phyloP scores from a whole-genome alignment of 306 rosid genomes.

The Trifolium fragiferum region DNA sequence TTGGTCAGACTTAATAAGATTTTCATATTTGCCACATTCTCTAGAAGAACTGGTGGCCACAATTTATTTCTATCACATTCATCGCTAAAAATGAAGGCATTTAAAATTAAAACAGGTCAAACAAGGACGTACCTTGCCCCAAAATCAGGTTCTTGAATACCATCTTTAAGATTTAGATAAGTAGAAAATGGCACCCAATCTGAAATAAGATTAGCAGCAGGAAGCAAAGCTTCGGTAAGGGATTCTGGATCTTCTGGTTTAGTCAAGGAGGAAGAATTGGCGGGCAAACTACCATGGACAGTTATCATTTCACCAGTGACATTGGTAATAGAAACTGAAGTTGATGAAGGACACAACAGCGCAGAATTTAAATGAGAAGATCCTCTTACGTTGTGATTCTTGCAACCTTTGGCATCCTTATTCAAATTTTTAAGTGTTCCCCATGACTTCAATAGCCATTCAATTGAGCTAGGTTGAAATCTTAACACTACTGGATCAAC shows the following conservation, averaged over 20 bases:
- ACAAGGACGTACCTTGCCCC: constrained; percentile 78
- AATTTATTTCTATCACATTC: constrained; percentile 26
- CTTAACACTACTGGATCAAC: constrained; percentile 75
- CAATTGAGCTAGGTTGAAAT: constrained; percentile 80
- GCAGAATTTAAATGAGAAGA: constrained; percentile 49
- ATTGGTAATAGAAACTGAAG: constrained; percentile 47
- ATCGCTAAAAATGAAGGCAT: constrained; percentile 37
- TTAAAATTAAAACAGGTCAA: constrained; percentile 30
- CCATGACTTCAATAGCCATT: constrained; percentile 68
- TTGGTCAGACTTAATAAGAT: constrained; percentile 29
- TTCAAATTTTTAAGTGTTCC: constrained; percentile 61
- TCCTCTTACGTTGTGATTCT: constrained; percentile 47
- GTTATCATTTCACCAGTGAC: constrained; percentile 44
- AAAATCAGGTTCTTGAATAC: constrained; percentile 78
- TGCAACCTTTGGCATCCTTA: constrained; percentile 48
- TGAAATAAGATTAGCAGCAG: constrained; percentile 71
- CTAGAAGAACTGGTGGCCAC: constrained; percentile 10
- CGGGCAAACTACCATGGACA: constrained; percentile 45
- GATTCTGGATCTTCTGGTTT: constrained; percentile 47
- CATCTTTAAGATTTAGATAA: constrained; percentile 47
- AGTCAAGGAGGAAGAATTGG: constrained; percentile 45
- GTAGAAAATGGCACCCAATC: constrained; percentile 78
- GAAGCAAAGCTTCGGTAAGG: constrained; percentile 57
- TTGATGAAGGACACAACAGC: constrained; percentile 45
- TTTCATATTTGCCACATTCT: constrained; percentile 19